Evolutionary conservation across 2,329 filamentous ascomycete species (phyloP).

Genomic region (Trichoderma asperellum): DNA sequence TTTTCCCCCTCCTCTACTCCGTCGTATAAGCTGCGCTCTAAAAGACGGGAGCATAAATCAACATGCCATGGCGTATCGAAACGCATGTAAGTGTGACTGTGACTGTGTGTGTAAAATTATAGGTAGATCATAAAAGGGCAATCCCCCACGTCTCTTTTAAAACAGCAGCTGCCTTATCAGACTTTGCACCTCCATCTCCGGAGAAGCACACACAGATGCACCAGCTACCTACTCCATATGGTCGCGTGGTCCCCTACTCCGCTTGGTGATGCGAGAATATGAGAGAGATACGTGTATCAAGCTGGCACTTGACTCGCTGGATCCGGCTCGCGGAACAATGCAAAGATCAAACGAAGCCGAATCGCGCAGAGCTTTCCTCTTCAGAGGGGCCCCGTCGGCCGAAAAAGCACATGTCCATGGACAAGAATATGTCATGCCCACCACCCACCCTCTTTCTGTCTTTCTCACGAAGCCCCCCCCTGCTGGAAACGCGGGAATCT

Average conservation of each 20-base stretch:
- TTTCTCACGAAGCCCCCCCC: slow-evolving; percentile 3
- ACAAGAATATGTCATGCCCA: neutral
- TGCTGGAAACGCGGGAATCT: slow-evolving; percentile 18
- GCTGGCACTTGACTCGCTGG: slow-evolving; percentile 8
- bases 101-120: neutral
- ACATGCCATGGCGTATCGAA: neutral
- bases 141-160: neutral
- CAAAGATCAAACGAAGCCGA: slow-evolving; percentile 7
- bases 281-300: slow-evolving; percentile 21
- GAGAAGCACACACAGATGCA: neutral
- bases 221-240: neutral
- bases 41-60: neutral
- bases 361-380: neutral
- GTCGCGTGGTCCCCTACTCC: slow-evolving; percentile 15
- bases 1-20: neutral
- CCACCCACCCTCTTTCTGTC: neutral
- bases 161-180: slow-evolving; percentile 5
- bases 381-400: neutral
- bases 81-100: neutral
- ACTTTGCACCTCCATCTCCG: neutral
- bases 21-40: neutral
- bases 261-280: slow-evolving; percentile 6
- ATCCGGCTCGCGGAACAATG: neutral
- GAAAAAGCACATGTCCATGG: slow-evolving; percentile 20
- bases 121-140: neutral